Percentiles rank a stretch among this genome's conserved stretches.
These are phyloP conservation scores for Zasmidium citrigriseum DNA, from an alignment of 2,329 filamentous ascomycete species.

Conservation along the genomic window DNA sequence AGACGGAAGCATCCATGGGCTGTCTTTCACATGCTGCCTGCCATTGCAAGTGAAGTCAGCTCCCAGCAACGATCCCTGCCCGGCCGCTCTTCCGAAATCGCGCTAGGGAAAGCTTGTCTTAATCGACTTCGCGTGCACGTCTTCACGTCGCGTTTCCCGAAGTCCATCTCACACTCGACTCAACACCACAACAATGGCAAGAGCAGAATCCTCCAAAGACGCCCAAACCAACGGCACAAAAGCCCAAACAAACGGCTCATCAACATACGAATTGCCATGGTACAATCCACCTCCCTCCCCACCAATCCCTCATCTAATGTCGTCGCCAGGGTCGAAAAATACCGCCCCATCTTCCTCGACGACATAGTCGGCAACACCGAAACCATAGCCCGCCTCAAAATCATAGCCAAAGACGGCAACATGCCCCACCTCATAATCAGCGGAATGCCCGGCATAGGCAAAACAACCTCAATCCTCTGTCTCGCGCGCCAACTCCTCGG, in stretches of 20 bases:
- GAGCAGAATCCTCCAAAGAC: slow-evolving; percentile 52
- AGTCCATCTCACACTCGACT: not conserved
- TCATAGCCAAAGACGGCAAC: slow-evolving; percentile 97
- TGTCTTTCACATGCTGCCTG: not conserved
- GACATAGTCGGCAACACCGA: slow-evolving; percentile 98
- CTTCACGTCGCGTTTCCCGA: not conserved
- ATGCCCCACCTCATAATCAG: slow-evolving; percentile 99
- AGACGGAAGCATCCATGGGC: not conserved
- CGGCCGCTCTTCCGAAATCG: not conserved
- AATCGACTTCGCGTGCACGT: not conserved
- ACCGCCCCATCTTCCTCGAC: slow-evolving; percentile 89
- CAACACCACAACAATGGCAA: slow-evolving; percentile 40
- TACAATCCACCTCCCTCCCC: slow-evolving; percentile 37
- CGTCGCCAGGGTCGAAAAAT: slow-evolving; percentile 89
- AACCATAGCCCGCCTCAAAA: slow-evolving; percentile 94
- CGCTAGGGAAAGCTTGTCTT: not conserved
- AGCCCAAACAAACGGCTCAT: slow-evolving; percentile 40
- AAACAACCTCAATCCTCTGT: slow-evolving; percentile 93
- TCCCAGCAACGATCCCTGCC: not conserved
- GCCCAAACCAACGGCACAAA: slow-evolving; percentile 46
- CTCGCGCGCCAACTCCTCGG: slow-evolving; percentile 89
- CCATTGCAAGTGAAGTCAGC: not conserved
- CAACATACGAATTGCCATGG: slow-evolving; percentile 78
- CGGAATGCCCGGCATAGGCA: slow-evolving; percentile 98
- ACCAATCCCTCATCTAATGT: not conserved